A percentile compares a stretch with the other conserved stretches of the same genome.
Evolutionary conservation across 1,284 basidiomycete genomes (phyloP).

Genomic region (Cutaneotrichosporon sp.): DNA sequence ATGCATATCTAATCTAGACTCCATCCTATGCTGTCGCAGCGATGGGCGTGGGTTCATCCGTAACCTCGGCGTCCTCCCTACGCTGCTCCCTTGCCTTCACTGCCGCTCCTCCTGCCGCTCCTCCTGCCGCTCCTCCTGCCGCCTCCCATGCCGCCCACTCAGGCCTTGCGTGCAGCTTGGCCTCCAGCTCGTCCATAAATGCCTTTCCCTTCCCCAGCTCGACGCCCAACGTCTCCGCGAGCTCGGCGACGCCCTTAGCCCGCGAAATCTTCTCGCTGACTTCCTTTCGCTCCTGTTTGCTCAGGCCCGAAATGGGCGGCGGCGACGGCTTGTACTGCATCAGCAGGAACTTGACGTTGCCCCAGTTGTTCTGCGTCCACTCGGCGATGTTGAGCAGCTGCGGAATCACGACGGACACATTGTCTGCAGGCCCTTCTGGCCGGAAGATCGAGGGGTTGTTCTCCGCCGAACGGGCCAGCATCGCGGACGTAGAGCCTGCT

Average conservation of each 20-base stretch:
- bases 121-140: neutral
- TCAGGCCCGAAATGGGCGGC: conserved; percentile 53
- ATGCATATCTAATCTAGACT: neutral
- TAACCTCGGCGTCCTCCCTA: neutral
- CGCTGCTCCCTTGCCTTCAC: neutral
- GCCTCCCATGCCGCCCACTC: conserved; percentile 14
- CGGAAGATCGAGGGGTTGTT: conserved; percentile 86
- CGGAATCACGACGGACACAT: conserved; percentile 68
- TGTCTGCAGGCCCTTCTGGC: conserved; percentile 60
- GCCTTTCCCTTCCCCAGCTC: conserved; percentile 36
- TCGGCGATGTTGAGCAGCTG: conserved; percentile 62
- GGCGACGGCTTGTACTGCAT: conserved; percentile 63
- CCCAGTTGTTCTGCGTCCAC: conserved; percentile 73
- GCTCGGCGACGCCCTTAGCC: conserved; percentile 63
- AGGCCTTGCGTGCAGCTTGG: neutral
- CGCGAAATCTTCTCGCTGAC: conserved; percentile 57
- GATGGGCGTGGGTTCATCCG: neutral
- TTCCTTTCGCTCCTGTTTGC: conserved; percentile 58
- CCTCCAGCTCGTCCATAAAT: conserved; percentile 16
- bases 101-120: neutral
- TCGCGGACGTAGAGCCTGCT: conserved; percentile 79
- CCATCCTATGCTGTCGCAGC: neutral
- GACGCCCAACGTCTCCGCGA: conserved; percentile 52
- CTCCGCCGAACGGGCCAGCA: conserved; percentile 95
- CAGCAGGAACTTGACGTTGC: conserved; percentile 88